Base-by-base conservation (phyloP, 495 filamentous ascomycete genomes). In the Ascobolus immersus region DNA sequence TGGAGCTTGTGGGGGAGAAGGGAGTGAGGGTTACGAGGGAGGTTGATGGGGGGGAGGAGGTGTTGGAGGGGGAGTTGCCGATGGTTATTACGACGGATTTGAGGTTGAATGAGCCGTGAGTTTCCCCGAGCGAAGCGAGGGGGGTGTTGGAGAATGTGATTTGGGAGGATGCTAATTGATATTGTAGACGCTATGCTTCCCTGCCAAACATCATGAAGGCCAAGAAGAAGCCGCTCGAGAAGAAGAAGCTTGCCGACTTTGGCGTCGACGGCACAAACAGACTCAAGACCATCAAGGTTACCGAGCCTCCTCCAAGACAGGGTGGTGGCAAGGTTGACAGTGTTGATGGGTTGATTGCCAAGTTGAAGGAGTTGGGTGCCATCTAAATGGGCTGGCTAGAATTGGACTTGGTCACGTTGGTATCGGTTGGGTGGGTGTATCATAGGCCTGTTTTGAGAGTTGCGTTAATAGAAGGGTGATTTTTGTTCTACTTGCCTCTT, bases 121-220 rank as follows among this genome's bases (percentile, higher is more conserved):
- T 20, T 13, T 13, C 7, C 9, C 17, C 5, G 12, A 4, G 3
- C 3, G 9, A 9, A 13, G 17, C 8, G 35, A 13, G 10, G 2
- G 4, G 1, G 11, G 13, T n/a, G n/a, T n/a, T n/a, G n/a, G n/a
- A n/a, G n/a, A n/a, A n/a, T n/a, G n/a, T n/a, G n/a, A n/a, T n/a
- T n/a, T n/a, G n/a, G n/a, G n/a, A n/a, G n/a, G n/a, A n/a, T n/a
- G 19, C 22, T 41, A 25, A 41, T 9, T 11, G 5, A 15, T 18
- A 4, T 19, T 31, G 7, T 14, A 43, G 41, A n/a, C 57, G 89
- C 33, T 96, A 93, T 56, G 84, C 81, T 33, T 90, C 68, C 53
- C 51, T 96, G 62, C 84, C 79, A 44, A 93, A 93, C 55, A 94
- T 96, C 38, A 96, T 96, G 89, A 94, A 93, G 70, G 86, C 86